Base-by-base conservation (phyloP, 78 protist species). In the Creolimax fragrantissima region DNA sequence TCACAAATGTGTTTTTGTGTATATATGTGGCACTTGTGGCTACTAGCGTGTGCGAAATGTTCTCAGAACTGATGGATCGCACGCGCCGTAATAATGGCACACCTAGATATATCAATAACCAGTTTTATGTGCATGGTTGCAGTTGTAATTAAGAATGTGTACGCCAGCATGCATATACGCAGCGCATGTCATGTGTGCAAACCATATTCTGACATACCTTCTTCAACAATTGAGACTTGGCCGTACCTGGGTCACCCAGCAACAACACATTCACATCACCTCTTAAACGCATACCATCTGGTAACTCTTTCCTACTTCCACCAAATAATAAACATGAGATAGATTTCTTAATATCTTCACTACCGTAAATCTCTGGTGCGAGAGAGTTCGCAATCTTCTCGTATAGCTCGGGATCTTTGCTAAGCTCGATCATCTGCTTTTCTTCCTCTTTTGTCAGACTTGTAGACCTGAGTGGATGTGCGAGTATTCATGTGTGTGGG, bases 221-320 rank as follows among this genome's bases (percentile, higher is more conserved):
- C 95, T 99, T 99, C 43, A 99, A 95, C 11, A 99, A 35, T 93
- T 99, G 99, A 2, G 97, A 93, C 93, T 99, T 99, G 2, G 99
- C 99, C 0, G 99, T 98, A 39, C 99, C 98, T 0, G 99, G 99
- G 90, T 99, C 99, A n/a, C 99, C 99, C 5, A 99, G 89, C 41
- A 99, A 94, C n/a, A 99, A 96, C 3, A 99, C 97, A 97, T 99
- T 99, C 93, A 99, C 97, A 89, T 99, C 99, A 17, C 99, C 99
- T 39, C 99, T 94, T n/a, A 98, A 83, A 24, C 94, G 93, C 96
- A 95, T 94, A 45, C 98, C 98, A 44, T 98, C 99, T 17, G 96
- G 93, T 42, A 97, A 84, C 41, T 3, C 36, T 94, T 98, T 98
- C 24, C 97, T 84, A 3, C 97, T 44, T 4, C 99, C 99, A 32